Conservation (phyloP, 257 asterid genomes). For the Primulina eburnea region DNA sequence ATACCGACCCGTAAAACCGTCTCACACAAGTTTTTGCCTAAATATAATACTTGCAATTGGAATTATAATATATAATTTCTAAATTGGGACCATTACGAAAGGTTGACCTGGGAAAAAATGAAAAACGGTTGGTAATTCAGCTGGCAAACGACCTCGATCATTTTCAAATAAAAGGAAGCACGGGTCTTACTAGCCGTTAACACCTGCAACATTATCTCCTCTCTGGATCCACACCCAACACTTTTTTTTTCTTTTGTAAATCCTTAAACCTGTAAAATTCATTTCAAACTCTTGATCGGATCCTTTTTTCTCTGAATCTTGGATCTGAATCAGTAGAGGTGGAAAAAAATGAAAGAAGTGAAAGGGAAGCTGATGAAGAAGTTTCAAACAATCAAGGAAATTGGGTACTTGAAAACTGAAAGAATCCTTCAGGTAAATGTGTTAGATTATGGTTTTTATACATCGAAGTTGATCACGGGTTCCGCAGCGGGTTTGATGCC, state of each 20-base stretch:
- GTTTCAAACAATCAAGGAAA: conserved; percentile 68
- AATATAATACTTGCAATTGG: no score
- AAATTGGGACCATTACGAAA: no score
- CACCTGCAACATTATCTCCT: not conserved
- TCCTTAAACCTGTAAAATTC: conserved; percentile 12
- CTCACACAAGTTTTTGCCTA: no score
- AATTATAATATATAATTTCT: no score
- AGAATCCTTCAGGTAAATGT: conserved; percentile 60
- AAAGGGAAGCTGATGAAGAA: conserved; percentile 82
- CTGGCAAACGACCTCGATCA: not conserved
- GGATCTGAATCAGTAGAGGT: not conserved
- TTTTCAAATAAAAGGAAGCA: conserved; percentile 36
- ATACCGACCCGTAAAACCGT: no score
- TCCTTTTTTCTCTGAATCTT: not conserved
- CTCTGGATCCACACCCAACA: not conserved
- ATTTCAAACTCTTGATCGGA: conserved; percentile 5
- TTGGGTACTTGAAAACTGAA: conserved; percentile 71
- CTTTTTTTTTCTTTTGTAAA: not conserved
- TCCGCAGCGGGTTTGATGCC: conserved; percentile 6
- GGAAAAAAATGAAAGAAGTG: conserved; percentile 55
- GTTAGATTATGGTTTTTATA: conserved; percentile 45
- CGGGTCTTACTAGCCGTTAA: conserved; percentile 60
- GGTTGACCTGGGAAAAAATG: no score
- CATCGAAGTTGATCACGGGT: conserved; percentile 34
- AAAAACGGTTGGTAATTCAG: no score